Base-by-base conservation (phyloP, 164 flowering plant species). In the Macadamia tetraphylla region DNA sequence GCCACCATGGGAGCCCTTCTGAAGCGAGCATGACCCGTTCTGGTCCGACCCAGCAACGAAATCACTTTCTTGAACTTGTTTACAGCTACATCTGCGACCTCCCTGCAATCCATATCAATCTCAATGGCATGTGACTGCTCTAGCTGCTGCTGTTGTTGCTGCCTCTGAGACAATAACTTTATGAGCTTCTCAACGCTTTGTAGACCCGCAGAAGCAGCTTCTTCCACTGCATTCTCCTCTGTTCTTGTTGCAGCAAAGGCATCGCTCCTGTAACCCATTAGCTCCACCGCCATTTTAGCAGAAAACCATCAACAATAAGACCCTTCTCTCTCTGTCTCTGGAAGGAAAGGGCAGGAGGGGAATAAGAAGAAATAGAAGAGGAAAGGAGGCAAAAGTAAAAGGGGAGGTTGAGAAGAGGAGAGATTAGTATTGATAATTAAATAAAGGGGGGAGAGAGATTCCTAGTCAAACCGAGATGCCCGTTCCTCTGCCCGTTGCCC, bases 21-120 rank as follows among this genome's bases (percentile, higher is more conserved):
- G 78, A 94, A 94, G 11, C 99, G 88, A 15, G 99, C 99, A 55
- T 94, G 99, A n/a, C 99, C 99, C 5, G 92, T 89, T 64, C 97
- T 58, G 30, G 83, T 86, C 2, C 90, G 87, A 63, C 84, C 92
- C 74, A 92, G 78, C n/a, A 94, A 83, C 15, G 95, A 87, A 60
- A 94, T 90, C 9, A 90, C 92, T 66, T 74, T 84, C 80, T 81
- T 86, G 79, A 92, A 94, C 81, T 83, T 90, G 52, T 78, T 79
- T 13, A 94, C 96, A 17, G 99, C 94, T 59, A 67, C 85, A 67
- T 89, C 89, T 0, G 97, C 90, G 1, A 82, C 89, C 11, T 86
- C 82, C 18, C 69, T 73, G 67, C 78, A 88, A 62, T 89, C 92
- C 67, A 63, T 66, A 17, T 80, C 85, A 3, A 79, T 65, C 30